Evolutionary conservation across 495 filamentous ascomycete genomes (phyloP), one percentile per base, ranked within the genome.

Genomic region (Aspergillus taichungensis): DNA sequence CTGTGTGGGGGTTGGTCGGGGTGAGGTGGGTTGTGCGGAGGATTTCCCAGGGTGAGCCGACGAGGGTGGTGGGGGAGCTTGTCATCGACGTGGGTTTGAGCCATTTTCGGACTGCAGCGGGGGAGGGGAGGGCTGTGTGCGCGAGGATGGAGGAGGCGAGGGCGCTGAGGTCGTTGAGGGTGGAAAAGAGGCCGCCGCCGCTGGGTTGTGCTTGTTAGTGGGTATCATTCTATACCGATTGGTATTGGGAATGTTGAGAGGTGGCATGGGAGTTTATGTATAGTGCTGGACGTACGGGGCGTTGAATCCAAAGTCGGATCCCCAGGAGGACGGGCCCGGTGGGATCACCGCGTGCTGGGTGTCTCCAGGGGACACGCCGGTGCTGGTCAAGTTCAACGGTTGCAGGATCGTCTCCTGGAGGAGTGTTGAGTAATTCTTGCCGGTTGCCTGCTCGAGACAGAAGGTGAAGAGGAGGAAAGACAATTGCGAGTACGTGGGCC

Each of bases 71-170:
- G 5, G 37, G 31, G 36, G 45, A 46, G 38, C 43, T 44, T 27
- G 50, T 53, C 34, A 40, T 48, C 5, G 50, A 53, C 1, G 12
- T 27, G 4, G 50, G 50, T 42, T 53, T 53, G 29, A 53, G 50
- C 50, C 50, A 53, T 13, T 45, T 40, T 30, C 45, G 40, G n/a
- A 48, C 42, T 11, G 28, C 28, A 9, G 41, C 40, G 9, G 34
- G 30, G 3, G 36, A 41, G 24, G 10, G 6, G 11, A 53, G 37
- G 13, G 48, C 45, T 5, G 30, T 41, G 6, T 47, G 37, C 31
- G 35, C 14, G 12, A 53, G 38, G 24, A 53, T 53, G 0, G 34
- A 29, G 10, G n/a, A 45, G 18, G 42, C 29, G n/a, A 53, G 34
- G 13, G n/a, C 37, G 29, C 34, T 42, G 3, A 53, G 41, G 40